Base-by-base conservation (phyloP, 768 basidiomycete species). In the Mrakia blollopis region DNA sequence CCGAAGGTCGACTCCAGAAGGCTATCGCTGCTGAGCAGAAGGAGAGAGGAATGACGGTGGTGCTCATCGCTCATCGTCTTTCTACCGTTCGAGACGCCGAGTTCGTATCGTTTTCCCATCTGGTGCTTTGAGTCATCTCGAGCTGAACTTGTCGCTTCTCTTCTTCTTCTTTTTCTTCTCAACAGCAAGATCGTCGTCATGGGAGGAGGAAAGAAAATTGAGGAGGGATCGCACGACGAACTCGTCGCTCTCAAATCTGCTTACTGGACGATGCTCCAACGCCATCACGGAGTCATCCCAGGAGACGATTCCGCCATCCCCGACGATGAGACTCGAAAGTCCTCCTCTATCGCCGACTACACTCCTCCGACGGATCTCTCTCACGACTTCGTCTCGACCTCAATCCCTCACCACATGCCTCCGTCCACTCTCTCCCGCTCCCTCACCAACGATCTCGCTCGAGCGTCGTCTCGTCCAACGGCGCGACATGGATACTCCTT, bases 211-310 rank as follows among this genome's bases (percentile, higher is more conserved):
- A 76, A 69, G 18, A 57, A 80, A 2, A 73, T 80, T 16, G 79
- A 81, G 65, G 73, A 79, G 30, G 83, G 83, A 6, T 80, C 79
- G 0, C 82, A 83, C 74, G 80, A 82, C 47, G 78, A 80, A 69
- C 79, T 83, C 4, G 54, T 81, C 28, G 75, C 75, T 18, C 77
- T 73, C 6, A 52, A 74, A 28, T 74, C 54, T 1, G 74, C 69
- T 2, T 80, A 78, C 65, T 73, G 23, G 16, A n/a, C 44, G 14
- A 65, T 74, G 62, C n/a, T 74, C 0, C 63, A 74, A 25, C 73
- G 73, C 18, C 73, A 74, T 21, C 73, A 74, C 39, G 73, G 73
- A 16, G n/a, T 65, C 35, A 44, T 74, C 13, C 73, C 73, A 2
- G 73, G 62, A 44, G 62, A 65, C 60, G 73, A 65, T 11, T 4